Base-by-base conservation (phyloP, 2,329 filamentous ascomycete species). In the Aspergillus sp. region DNA sequence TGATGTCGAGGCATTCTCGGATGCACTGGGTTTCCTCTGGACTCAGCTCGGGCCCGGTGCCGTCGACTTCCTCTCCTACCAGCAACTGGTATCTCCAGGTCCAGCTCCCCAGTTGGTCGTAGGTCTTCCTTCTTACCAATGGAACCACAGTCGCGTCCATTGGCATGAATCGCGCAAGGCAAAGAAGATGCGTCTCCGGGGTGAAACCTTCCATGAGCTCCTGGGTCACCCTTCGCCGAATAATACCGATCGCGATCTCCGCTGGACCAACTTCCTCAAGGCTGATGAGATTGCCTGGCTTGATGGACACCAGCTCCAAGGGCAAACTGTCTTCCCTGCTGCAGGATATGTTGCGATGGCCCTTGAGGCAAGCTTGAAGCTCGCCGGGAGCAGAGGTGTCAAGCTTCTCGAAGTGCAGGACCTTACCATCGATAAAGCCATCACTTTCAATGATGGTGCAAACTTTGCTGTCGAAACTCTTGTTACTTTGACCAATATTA, bases 241-340 rank as follows among this genome's bases (percentile, higher is more conserved):
- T n/a, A n/a, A n/a, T n/a, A n/a, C n/a, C n/a, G n/a, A n/a, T n/a
- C n/a, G n/a, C n/a, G n/a, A n/a, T n/a, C n/a, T n/a, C n/a, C n/a
- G n/a, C 11, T 67, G 64, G 64, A 48, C 56, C 11, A 66, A 65
- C 33, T 47, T 58, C 33, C 47, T 68, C 5, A 46, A 51, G 5
- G 43, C 57, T 1, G 42, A 43, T 3, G 64, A 69, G 37, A 47
- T 66, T 7, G 51, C 60, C 1, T 69, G 66, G 66, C 44, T 68
- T 5, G 33, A 28, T 3, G 59, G 59, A 38, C 66, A 69, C 37
- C 50, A 55, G 30, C 45, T 69, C 3, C 61, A 65, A 35, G 54
- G 54, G 1, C 56, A 64, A 37, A 54, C 55, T 6, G 48, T 65
- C 7, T 61, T 64, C 29, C 63, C 63, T 6, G 59, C 52, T 5